Conservation (phyloP, 805 yeast genomes). For the Myxozyma neotropica region DNA sequence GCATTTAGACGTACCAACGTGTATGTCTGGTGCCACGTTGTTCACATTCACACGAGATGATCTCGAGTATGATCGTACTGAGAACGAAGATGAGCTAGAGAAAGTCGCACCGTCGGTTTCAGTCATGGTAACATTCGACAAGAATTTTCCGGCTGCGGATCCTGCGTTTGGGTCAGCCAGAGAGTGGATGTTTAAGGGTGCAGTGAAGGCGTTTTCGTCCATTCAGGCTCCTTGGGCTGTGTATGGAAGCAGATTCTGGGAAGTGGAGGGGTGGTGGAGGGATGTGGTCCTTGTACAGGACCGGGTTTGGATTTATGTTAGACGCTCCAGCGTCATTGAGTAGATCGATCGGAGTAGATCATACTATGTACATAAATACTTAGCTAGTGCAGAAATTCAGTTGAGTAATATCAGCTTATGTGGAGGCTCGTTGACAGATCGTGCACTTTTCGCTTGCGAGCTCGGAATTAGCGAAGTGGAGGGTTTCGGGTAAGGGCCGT, state of each 20-base stretch:
- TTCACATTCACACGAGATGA: slow-evolving; percentile 60
- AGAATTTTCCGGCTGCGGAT: slow-evolving; percentile 14
- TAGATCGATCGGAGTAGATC: not conserved
- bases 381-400: not conserved
- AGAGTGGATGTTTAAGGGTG: slow-evolving; percentile 51
- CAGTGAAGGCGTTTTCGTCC: slow-evolving; percentile 49
- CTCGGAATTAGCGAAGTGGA: not conserved
- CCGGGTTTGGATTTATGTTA: slow-evolving; percentile 20
- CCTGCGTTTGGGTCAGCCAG: slow-evolving; percentile 5
- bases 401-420: too few species aligned
- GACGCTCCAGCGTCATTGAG: slow-evolving; percentile 3
- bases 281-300: slow-evolving; percentile 16
- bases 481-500: slow-evolving; percentile 10
- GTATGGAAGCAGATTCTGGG: slow-evolving; percentile 8
- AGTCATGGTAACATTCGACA: slow-evolving; percentile 51
- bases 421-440: too few species aligned
- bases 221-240: slow-evolving; percentile 34
- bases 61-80: slow-evolving; percentile 73
- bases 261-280: slow-evolving; percentile 21
- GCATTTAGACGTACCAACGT: slow-evolving; percentile 76
- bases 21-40: slow-evolving; percentile 83
- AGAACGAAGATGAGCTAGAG: slow-evolving; percentile 48
- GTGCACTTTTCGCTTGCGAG: not conserved
- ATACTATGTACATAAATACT: not conserved
- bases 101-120: slow-evolving; percentile 54